Evolutionary conservation across 2,329 filamentous ascomycete genomes (phyloP), one percentile per base, ranked within the genome.

Genomic region (Penicillium occitanis): DNA sequence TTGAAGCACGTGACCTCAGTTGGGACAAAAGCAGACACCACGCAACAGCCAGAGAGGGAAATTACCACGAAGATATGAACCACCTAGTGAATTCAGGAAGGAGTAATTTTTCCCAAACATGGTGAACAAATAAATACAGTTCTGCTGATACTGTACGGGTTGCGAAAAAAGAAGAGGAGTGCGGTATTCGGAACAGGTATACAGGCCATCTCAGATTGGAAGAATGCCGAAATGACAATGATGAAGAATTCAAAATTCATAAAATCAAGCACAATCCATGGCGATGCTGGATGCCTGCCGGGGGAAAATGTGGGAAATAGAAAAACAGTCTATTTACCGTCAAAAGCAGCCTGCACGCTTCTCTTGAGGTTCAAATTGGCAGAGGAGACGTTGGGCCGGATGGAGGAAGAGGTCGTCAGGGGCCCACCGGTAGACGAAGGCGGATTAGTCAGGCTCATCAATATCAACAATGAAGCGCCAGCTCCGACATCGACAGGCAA

Each of bases 381-480:
- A 59, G 71, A 68, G 61, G 73, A 70, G 68, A 69, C 72, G 65
- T 73, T 71, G 60, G 75, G 72, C 72, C 74, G 75, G 70, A 77
- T 72, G 69, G 69, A 68, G 48, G 62, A 60, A 60, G 75, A 74
- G 67, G 76, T 72, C 71, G 77, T 74, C 71, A 78, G 71, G 64
- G 77, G 75, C 66, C 76, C 77, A 67, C 70, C 71, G 53, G 69
- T 67, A 71, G 78, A 80, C 61, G 74, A 74, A 62, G 78, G 77
- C 67, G 75, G 77, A 72, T 79, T 79, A 63, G 78, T 80, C 73
- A 79, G 72, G 75, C 77, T 80, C 78, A 80, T 80, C 53, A 64
- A 64, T 58, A 50, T 40, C 30, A 53, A 30, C 48, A 58, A 19
- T 57, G 51, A 44, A 44, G 61, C 61, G 61, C 51, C 30, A 58